phyloP scores from a whole-genome alignment of 164 flowering plant genomes.

The Magnolia kwangsiensis region DNA sequence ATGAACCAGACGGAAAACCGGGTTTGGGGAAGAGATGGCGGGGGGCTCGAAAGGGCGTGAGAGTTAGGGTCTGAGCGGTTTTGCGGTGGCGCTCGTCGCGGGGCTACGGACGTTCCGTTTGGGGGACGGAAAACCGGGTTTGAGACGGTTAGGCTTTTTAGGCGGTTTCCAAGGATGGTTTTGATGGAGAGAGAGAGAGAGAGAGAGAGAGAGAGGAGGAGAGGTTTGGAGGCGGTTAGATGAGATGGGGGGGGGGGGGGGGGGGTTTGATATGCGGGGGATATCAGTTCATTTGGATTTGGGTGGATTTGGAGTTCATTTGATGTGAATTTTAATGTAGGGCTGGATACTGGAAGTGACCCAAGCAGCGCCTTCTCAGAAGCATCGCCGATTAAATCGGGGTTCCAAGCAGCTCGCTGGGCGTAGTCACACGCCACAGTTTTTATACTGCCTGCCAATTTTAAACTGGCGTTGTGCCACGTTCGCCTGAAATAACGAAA shows the following conservation, averaged over 20 bases:
- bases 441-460: too few relatives aligned
- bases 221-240: neutral
- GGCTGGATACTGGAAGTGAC: neutral
- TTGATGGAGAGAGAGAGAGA: constrained; percentile 3
- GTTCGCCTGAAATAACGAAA: too few relatives aligned
- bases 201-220: neutral
- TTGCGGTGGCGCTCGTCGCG: too few relatives aligned
- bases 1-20: neutral
- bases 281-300: constrained; percentile 30
- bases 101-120: neutral
- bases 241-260: neutral
- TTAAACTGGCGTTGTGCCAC: too few relatives aligned
- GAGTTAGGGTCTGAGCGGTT: neutral
- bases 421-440: neutral
- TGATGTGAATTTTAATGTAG: constrained; percentile 24
- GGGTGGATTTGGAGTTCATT: constrained; percentile 34
- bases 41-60: too few relatives aligned
- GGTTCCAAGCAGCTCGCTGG: neutral
- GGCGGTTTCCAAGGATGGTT: neutral
- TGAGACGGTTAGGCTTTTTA: neutral
- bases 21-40: neutral
- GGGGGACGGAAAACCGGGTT: neutral
- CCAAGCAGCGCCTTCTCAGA: constrained; percentile 22
- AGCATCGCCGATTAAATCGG: constrained; percentile 32
- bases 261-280: constrained; percentile 10